A percentile compares a stretch with the other conserved stretches of the same genome.
Conservation (phyloP, 2,329 filamentous ascomycete species). For the Alternaria ethzedia region DNA sequence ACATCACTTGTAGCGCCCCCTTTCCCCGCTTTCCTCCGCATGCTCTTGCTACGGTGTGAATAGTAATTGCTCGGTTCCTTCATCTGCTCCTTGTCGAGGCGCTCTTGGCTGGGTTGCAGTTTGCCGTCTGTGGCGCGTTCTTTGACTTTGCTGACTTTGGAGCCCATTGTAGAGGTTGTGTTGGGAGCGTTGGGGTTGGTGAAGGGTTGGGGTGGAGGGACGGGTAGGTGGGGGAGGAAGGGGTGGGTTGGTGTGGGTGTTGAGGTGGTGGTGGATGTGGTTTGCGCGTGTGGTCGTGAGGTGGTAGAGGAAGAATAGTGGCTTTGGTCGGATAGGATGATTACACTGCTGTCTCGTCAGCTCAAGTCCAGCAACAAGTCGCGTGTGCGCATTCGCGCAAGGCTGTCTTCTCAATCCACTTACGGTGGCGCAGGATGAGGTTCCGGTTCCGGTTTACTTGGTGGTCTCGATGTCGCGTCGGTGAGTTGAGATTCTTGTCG, state of each 20-base stretch:
- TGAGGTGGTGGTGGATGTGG: not conserved
- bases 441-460: slow-evolving; percentile 16
- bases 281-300: not conserved
- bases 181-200: not conserved
- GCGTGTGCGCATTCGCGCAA: not conserved
- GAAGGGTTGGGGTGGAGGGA: not conserved
- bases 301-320: not conserved
- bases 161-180: slow-evolving; percentile 31
- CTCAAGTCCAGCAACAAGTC: not conserved
- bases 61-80: slow-evolving; percentile 45
- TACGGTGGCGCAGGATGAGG: slow-evolving; percentile 26
- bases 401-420: not conserved
- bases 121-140: slow-evolving; percentile 23
- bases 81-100: slow-evolving; percentile 43
- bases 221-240: not conserved
- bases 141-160: slow-evolving; percentile 34
- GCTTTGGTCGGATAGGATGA: slow-evolving; percentile 23
- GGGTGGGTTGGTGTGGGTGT: not conserved
- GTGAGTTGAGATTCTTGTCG: not conserved
- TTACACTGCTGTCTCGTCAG: slow-evolving; percentile 15
- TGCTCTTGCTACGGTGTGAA: slow-evolving; percentile 40
- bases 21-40: slow-evolving; percentile 41
- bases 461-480: not conserved
- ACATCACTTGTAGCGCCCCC: not conserved
- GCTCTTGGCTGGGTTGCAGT: slow-evolving; percentile 31